phyloP scores from a whole-genome alignment of 495 filamentous ascomycete species.

The Penicillium robsamsonii region DNA sequence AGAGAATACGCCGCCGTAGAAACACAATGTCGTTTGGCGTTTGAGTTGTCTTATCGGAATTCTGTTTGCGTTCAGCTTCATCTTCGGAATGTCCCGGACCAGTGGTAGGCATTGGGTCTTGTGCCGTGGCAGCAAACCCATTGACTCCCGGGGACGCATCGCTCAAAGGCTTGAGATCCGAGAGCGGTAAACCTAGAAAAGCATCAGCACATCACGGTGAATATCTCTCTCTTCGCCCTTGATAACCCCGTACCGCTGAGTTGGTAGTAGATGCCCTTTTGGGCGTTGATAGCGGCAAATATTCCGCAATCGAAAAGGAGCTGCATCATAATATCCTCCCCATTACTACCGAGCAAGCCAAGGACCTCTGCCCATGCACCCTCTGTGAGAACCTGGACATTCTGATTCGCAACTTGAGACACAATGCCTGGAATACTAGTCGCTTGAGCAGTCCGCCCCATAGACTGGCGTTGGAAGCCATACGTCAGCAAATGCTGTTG shows the following conservation, averaged over 20 bases:
- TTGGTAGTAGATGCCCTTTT: conserved; percentile 67
- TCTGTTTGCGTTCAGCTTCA: neutral
- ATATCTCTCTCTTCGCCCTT: neutral
- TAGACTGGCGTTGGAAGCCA: conserved; percentile 59
- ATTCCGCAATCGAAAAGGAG: conserved; percentile 76
- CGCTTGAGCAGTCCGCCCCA: conserved; percentile 30
- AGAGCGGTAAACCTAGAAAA: conserved; percentile 46
- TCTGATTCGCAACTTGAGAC: conserved; percentile 60
- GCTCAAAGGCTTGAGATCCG: conserved; percentile 36
- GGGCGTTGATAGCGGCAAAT: conserved; percentile 61
- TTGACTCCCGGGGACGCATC: neutral
- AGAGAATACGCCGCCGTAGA: conserved; percentile 81
- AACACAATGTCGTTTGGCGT: conserved; percentile 67
- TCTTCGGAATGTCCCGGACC: neutral
- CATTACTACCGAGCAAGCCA: conserved; percentile 67
- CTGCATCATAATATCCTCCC: conserved; percentile 78
- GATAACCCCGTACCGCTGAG: conserved; percentile 60
- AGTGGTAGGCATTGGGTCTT: neutral
- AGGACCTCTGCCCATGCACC: conserved; percentile 71
- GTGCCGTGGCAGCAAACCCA: neutral
- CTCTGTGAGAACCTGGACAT: conserved; percentile 67
- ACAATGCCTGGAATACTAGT: conserved; percentile 54
- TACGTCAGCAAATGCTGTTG: conserved; percentile 74
- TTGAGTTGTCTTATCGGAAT: conserved; percentile 1
- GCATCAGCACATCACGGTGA: neutral